Conservation (phyloP, 345 rosid genomes). For the Erodium maritimum region DNA sequence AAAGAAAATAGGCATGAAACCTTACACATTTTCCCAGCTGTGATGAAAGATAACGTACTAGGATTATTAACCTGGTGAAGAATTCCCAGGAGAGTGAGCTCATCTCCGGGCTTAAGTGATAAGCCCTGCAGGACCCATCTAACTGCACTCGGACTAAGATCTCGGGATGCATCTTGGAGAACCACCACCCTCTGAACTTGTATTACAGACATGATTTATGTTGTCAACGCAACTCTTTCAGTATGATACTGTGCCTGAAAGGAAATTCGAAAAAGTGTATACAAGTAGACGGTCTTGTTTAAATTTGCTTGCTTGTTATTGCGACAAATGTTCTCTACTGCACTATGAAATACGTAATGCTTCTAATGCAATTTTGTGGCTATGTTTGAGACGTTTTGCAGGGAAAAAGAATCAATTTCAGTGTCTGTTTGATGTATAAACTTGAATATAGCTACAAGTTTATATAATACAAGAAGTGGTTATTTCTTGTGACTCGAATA, state of each 20-base stretch:
- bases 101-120: slow-evolving; percentile 36
- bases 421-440: neutral
- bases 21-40: slow-evolving; percentile 26
- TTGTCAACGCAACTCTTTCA: neutral
- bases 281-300: no score
- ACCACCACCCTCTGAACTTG: slow-evolving; percentile 33
- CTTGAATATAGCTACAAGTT: neutral
- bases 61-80: slow-evolving; percentile 60
- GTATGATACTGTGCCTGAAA: no score
- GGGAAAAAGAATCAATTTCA: neutral
- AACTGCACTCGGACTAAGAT: slow-evolving; percentile 21
- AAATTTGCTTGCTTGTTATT: no score
- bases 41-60: slow-evolving; percentile 38
- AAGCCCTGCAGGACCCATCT: slow-evolving; percentile 17
- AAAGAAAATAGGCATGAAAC: slow-evolving; percentile 10
- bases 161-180: slow-evolving; percentile 34
- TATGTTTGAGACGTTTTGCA: neutral
- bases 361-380: no score
- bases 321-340: no score
- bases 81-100: slow-evolving; percentile 27
- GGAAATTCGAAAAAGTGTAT: no score
- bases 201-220: slow-evolving; percentile 16
- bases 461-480: no score
- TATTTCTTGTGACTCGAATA: neutral
- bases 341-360: no score